These are phyloP conservation scores for Crithidia bombi DNA, from an alignment of 208 protist species.

Conservation along the genomic window DNA sequence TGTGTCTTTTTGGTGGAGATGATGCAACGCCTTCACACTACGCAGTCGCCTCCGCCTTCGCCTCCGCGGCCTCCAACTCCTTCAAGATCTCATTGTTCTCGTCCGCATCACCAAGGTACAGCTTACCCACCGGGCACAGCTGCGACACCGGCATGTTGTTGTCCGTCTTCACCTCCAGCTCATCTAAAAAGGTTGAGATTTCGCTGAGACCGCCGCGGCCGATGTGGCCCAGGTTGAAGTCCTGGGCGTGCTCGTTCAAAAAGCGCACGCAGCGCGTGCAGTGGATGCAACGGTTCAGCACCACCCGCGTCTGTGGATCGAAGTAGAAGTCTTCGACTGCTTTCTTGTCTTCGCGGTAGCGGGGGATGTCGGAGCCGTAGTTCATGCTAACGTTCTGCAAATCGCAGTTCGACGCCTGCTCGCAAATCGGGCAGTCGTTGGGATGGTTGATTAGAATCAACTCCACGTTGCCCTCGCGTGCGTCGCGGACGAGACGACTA, in stretches of 20 bases:
- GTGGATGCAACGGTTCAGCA: slow-evolving; percentile 97
- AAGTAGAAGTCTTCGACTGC: slow-evolving; percentile 96
- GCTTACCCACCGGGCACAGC: slow-evolving; percentile 84
- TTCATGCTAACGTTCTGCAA: slow-evolving; percentile 95
- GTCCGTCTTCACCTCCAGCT: slow-evolving; percentile 92
- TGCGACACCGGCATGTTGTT: slow-evolving; percentile 90
- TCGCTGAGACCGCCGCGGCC: slow-evolving; percentile 94
- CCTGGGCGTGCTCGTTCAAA: slow-evolving; percentile 94
- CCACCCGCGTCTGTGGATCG: slow-evolving; percentile 95
- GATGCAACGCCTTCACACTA: slow-evolving; percentile 6
- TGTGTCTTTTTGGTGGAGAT: slow-evolving; percentile 4
- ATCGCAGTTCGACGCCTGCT: slow-evolving; percentile 97
- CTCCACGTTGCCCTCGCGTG: slow-evolving; percentile 96
- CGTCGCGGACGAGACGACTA: slow-evolving; percentile 94
- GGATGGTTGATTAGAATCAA: slow-evolving; percentile 97
- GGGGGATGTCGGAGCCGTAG: slow-evolving; percentile 89
- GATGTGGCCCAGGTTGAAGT: slow-evolving; percentile 95
- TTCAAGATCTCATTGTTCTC: slow-evolving; percentile 79
- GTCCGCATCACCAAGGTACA: slow-evolving; percentile 83
- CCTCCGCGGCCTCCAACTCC: slow-evolving; percentile 54
- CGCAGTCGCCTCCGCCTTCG: slow-evolving; percentile 18
- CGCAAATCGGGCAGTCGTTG: slow-evolving; percentile 97
- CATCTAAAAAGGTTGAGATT: slow-evolving; percentile 93
- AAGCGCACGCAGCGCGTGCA: slow-evolving; percentile 97
- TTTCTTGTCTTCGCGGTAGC: slow-evolving; percentile 91